These are phyloP conservation scores for Styphnolobium japonicum DNA, from an alignment of 306 rosid genomes.

Conservation along the genomic window DNA sequence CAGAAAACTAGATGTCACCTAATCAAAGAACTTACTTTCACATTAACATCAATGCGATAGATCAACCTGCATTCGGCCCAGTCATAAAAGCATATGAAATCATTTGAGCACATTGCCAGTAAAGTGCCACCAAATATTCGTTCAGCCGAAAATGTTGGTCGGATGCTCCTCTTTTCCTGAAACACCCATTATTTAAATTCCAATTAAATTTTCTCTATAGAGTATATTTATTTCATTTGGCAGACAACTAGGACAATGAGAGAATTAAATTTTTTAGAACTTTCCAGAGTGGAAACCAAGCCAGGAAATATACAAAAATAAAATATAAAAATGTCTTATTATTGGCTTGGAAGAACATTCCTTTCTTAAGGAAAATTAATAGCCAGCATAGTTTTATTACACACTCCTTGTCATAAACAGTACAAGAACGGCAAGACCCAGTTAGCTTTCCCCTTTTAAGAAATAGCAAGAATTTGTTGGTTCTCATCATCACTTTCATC, in stretches of 20 bases:
- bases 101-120: constrained; percentile 96
- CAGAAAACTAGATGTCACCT: constrained; percentile 14
- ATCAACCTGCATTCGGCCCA: constrained; percentile 98
- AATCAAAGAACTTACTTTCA: constrained; percentile 68
- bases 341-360: not conserved
- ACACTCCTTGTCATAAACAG: not conserved
- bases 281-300: constrained; percentile 11
- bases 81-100: constrained; percentile 96
- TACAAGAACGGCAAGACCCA: not conserved
- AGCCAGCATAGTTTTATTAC: constrained; percentile 7
- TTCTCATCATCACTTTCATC: constrained; percentile 16
- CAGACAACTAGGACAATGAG: not conserved
- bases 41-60: constrained; percentile 88
- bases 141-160: constrained; percentile 95
- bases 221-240: not conserved
- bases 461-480: not conserved
- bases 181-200: constrained; percentile 25
- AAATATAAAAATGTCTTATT: not conserved
- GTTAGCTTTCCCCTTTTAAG: not conserved
- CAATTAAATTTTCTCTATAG: not conserved
- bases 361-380: constrained; percentile 5
- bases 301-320: constrained; percentile 1
- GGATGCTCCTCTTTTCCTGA: constrained; percentile 94
- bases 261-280: not conserved
- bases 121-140: constrained; percentile 80